phyloP scores from a whole-genome alignment of 1,284 basidiomycete genomes.

The Ceratobasidium sp. region DNA sequence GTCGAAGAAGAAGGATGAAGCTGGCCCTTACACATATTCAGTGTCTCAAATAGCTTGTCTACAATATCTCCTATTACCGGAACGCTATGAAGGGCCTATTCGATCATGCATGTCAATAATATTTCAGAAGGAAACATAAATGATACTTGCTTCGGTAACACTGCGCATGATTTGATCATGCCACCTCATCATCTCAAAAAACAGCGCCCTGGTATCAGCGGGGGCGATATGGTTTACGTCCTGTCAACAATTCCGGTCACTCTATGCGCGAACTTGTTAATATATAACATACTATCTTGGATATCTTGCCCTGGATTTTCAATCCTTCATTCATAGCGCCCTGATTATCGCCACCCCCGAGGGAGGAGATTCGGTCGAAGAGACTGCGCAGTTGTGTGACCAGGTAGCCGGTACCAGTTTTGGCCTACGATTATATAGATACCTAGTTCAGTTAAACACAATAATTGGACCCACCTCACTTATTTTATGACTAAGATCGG shows the following conservation, averaged over 20 bases:
- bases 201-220: slow-evolving; percentile 72
- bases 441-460: background rate
- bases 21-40: slow-evolving; percentile 66
- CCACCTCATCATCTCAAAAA: slow-evolving; percentile 77
- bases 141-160: slow-evolving; percentile 52
- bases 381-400: slow-evolving; percentile 57
- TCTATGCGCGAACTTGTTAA: background rate
- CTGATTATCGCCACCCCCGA: slow-evolving; percentile 55
- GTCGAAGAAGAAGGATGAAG: too few relatives aligned
- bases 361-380: slow-evolving; percentile 59
- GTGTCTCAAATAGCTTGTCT: slow-evolving; percentile 67
- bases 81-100: slow-evolving; percentile 64
- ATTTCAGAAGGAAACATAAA: background rate
- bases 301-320: slow-evolving; percentile 61
- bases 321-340: slow-evolving; percentile 63
- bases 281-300: slow-evolving; percentile 58
- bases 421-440: slow-evolving; percentile 47
- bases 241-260: slow-evolving; percentile 31
- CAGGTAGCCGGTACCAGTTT: slow-evolving; percentile 51
- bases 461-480: slow-evolving; percentile 53
- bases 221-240: slow-evolving; percentile 63
- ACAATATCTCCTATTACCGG: slow-evolving; percentile 73
- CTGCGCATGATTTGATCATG: slow-evolving; percentile 66
- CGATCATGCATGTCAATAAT: slow-evolving; percentile 49
- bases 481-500: slow-evolving; percentile 79